Evolutionary conservation across 176 grass and related monocot genomes (phyloP).

Genomic region (Thinopyrum elongatum): DNA sequence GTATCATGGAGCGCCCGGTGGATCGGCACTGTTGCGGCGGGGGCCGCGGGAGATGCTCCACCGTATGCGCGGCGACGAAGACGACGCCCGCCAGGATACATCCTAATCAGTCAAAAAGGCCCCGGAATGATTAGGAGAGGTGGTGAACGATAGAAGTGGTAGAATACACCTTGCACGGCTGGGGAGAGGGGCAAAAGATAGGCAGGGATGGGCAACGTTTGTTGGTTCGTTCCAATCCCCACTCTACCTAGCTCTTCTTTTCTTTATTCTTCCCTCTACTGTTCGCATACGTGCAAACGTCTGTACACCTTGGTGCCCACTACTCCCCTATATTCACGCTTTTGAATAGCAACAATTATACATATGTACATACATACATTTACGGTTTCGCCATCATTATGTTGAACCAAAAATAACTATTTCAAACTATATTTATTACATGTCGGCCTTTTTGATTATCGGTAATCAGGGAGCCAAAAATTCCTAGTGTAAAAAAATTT

Average conservation of each 20-base stretch:
- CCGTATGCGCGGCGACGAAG: conserved; percentile 2
- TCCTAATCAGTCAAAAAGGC: not conserved
- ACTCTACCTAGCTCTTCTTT: not conserved
- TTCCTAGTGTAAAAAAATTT: too few species aligned
- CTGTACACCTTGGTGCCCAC: not conserved
- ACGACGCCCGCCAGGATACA: not conserved
- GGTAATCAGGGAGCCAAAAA: too few species aligned
- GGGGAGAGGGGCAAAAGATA: not conserved
- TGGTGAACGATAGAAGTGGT: not conserved
- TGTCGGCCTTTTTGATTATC: too few species aligned
- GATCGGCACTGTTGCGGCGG: conserved; percentile 10
- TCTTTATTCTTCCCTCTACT: not conserved
- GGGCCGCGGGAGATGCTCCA: conserved; percentile 17
- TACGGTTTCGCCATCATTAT: too few species aligned
- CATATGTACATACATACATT: too few species aligned
- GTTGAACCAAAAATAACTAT: too few species aligned
- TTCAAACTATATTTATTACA: too few species aligned
- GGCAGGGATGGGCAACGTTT: not conserved
- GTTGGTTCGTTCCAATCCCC: not conserved
- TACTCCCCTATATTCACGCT: too few species aligned
- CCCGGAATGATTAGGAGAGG: conserved; percentile 9
- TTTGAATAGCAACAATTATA: too few species aligned
- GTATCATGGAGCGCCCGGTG: not conserved
- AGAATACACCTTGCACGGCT: not conserved
- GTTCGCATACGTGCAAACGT: not conserved